These are phyloP conservation scores for Penicillium sclerotigenum DNA, from an alignment of 2,329 filamentous ascomycete species.

Conservation along the genomic window DNA sequence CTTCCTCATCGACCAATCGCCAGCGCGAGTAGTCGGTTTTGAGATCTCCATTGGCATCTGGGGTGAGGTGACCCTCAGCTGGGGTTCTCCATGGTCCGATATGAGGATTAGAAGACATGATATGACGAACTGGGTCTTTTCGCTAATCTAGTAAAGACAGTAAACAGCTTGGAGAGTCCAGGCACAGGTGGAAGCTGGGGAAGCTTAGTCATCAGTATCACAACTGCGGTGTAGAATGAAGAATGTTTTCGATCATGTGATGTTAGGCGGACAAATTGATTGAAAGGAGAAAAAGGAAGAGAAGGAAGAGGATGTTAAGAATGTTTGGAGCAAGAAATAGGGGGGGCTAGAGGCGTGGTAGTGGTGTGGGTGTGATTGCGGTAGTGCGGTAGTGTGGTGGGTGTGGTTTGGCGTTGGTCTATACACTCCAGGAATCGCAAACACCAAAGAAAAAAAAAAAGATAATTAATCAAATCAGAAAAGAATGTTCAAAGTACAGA, in stretches of 20 bases:
- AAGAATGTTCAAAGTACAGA: not conserved
- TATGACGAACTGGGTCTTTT: not conserved
- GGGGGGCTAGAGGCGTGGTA: not conserved
- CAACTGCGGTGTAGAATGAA: conserved; percentile 5
- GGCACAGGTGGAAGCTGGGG: not conserved
- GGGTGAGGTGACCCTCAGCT: conserved; percentile 35
- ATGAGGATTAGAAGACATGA: conserved; percentile 18
- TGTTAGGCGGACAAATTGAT: not conserved
- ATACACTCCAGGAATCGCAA: not conserved
- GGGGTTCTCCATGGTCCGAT: conserved; percentile 37
- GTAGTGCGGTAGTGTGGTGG: not conserved
- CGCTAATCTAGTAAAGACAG: not conserved
- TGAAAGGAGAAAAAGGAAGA: not conserved
- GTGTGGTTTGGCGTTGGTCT: not conserved
- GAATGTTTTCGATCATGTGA: not conserved
- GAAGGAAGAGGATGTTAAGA: not conserved
- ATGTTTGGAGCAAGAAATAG: not conserved
- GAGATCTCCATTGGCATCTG: conserved; percentile 36
- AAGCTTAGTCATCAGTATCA: conserved; percentile 12
- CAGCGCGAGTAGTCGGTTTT: conserved; percentile 79
- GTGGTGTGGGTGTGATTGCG: too few relatives aligned
- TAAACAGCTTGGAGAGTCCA: not conserved
- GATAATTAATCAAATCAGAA: not conserved
- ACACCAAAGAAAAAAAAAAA: not conserved
- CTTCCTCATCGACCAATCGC: conserved; percentile 78